Percentiles rank a stretch among this genome's conserved stretches.
These are phyloP conservation scores for Scutellaria minor DNA, from an alignment of 257 asterid genomes.

Conservation along the genomic window DNA sequence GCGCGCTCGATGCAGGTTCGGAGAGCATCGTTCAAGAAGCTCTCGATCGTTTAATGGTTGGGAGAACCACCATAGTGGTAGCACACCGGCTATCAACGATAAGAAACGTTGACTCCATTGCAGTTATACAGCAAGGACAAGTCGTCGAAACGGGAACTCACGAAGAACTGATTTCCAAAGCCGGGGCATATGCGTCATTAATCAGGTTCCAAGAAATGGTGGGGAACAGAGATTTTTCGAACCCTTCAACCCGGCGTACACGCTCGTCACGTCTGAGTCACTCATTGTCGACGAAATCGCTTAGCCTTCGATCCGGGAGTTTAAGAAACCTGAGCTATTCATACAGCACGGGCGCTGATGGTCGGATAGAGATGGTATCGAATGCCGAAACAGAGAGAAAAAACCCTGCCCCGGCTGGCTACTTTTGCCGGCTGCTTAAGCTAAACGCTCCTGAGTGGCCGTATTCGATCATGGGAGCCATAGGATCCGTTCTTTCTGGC, in stretches of 20 bases:
- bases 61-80: slow-evolving; percentile 89
- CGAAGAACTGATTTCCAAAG: slow-evolving; percentile 83
- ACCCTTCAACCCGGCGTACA: slow-evolving; percentile 85
- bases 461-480: slow-evolving; percentile 89
- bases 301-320: slow-evolving; percentile 98
- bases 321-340: slow-evolving; percentile 85
- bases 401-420: slow-evolving; percentile 85
- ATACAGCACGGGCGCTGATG: slow-evolving; percentile 97
- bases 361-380: slow-evolving; percentile 96
- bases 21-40: slow-evolving; percentile 96
- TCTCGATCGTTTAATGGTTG: slow-evolving; percentile 87
- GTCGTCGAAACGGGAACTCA: slow-evolving; percentile 96
- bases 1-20: slow-evolving; percentile 93
- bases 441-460: slow-evolving; percentile 99
- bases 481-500: slow-evolving; percentile 92
- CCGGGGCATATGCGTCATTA: slow-evolving; percentile 84
- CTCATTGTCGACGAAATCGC: slow-evolving; percentile 89
- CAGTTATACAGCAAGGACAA: slow-evolving; percentile 92
- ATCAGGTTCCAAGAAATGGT: slow-evolving; percentile 93
- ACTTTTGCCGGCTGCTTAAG: slow-evolving; percentile 81
- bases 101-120: slow-evolving; percentile 85
- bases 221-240: slow-evolving; percentile 79
- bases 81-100: slow-evolving; percentile 97
- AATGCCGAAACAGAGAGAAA: slow-evolving; percentile 88
- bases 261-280: slow-evolving; percentile 91